Percentiles rank a stretch among this genome's conserved stretches.
Conservation (phyloP, 768 basidiomycete genomes). For the Xerocomus brunneocitrinus region DNA sequence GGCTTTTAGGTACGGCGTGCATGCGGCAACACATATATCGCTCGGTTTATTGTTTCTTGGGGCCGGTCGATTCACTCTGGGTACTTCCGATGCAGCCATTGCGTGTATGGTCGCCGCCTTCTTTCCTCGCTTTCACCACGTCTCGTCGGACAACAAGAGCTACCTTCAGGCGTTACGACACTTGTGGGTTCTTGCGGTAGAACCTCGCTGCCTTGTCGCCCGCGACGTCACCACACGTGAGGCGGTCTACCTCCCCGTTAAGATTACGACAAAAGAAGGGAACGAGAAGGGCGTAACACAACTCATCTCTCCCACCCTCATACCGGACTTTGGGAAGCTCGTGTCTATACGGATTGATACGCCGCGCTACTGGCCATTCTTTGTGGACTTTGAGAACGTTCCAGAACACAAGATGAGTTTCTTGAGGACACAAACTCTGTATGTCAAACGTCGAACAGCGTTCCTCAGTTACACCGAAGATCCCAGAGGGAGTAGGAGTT, state of each 20-base stretch:
- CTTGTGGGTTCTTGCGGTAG: constrained; percentile 93
- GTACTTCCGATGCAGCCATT: constrained; percentile 87
- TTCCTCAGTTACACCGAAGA: constrained; percentile 93
- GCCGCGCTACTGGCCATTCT: constrained; percentile 93
- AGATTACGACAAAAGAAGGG: constrained; percentile 73
- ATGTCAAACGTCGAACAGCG: constrained; percentile 88
- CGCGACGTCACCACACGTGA: constrained; percentile 90
- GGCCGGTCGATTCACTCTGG: constrained; percentile 86
- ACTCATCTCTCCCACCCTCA: constrained; percentile 87
- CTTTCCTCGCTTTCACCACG: constrained; percentile 81
- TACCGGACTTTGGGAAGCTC: constrained; percentile 82
- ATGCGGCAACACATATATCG: constrained; percentile 87
- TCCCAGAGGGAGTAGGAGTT: constrained; percentile 85
- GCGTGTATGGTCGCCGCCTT: constrained; percentile 87
- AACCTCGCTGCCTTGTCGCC: constrained; percentile 88
- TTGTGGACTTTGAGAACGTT: constrained; percentile 68
- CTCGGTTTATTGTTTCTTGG: constrained; percentile 92
- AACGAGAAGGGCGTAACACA: constrained; percentile 61
- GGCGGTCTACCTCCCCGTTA: constrained; percentile 89
- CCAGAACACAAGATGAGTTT: constrained; percentile 66
- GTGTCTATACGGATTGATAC: constrained; percentile 85
- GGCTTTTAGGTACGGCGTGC: constrained; percentile 79
- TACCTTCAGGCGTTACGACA: constrained; percentile 93
- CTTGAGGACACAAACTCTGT: constrained; percentile 75
- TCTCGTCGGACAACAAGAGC: constrained; percentile 81